Evolutionary conservation across 2,329 filamentous ascomycete species (phyloP), one percentile per base, ranked within the genome.

Genomic region (Lithohypha guttulata): DNA sequence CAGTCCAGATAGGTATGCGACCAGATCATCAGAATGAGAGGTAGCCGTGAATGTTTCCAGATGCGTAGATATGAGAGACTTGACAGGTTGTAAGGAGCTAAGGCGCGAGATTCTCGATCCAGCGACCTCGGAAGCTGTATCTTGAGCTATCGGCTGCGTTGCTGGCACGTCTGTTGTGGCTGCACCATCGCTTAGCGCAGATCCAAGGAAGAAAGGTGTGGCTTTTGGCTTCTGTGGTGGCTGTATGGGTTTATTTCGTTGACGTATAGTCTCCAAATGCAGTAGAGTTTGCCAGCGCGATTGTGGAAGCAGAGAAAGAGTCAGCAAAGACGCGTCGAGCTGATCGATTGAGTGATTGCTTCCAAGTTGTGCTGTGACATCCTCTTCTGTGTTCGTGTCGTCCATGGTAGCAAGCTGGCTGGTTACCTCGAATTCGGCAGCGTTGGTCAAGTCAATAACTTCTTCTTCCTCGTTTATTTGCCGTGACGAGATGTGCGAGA

Each of bases 201-300:
- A 54, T 13, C 86, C 84, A 3, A 96, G 69, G 68, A 96, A 96
- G 69, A 96, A 96, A 0, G 91, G 93, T 0, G 89, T 89, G 55
- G 93, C 93, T 57, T 95, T 84, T 0, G 91, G 91, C 5, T 78
- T 74, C 63, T 95, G 95, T 11, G 87, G 87, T 0, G 87, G 76
- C 59, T 95, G 86, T 49, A 78, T 87, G 0, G 93, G 91, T 61
- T 91, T 93, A 63, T 98, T 98, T 45, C 91, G 82, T 60, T 86
- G 77, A 63, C 87, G 61, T 57, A 98, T 94, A 18, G 86, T 66
- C 55, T 98, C 91, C 2, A 98, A 71, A 58, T 98, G 84, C 19
- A 98, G 69, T 10, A 98, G 69, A 1, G 86, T 95, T 60, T 96
- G 89, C 91, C 91, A 98, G 52, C 82, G 76, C 46, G 82, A 85